Base-by-base conservation (phyloP, 2,329 filamentous ascomycete genomes). In the Clarireedia homoeocarpa region DNA sequence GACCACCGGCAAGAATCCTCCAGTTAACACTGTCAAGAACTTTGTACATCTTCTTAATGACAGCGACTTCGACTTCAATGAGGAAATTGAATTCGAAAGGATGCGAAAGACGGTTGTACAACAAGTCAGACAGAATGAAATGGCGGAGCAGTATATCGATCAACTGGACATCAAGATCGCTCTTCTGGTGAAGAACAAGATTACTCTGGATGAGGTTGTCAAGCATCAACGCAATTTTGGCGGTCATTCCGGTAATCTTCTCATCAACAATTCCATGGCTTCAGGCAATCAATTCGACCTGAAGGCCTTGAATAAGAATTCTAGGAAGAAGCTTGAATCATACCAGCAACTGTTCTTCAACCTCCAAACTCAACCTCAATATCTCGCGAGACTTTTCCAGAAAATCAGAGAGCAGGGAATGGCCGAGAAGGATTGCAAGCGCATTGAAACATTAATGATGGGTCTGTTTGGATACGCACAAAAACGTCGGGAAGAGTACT, bases 121-220 rank as follows among this genome's bases (percentile, higher is more conserved):
- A 69, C 91, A 97, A 69, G 94, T 99, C 9, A 86, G 92, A 48
- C 91, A 96, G 65, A 99, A 99, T 67, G 94, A 99, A 73, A 85
- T 95, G 76, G 83, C 95, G 40, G 94, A 99, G 73, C 91, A 96
- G 70, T 99, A 99, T 68, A 96, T 99, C 63, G 91, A 96, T 66
- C 94, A 99, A 70, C 81, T 99, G 38, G 95, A 99, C 69, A 96
- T 99, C 77, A 99, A 99, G 75, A 99, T 99, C 70, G 94, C 94
- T 1, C 81, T 99, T 3, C 79, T 99, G 17, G 94, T 99, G 66
- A 97, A 97, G 79, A 99, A 99, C 81, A 99, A 99, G 73, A 99
- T 99, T 67, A 97, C 94, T 0, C 79, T 99, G 4, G 94, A 99
- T 68, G 95, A 99, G 73, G 94, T 99, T 27, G 89, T 99, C 55